Base-by-base conservation (phyloP, 1,284 basidiomycete genomes). In the Paramarasmius palmivorus region DNA sequence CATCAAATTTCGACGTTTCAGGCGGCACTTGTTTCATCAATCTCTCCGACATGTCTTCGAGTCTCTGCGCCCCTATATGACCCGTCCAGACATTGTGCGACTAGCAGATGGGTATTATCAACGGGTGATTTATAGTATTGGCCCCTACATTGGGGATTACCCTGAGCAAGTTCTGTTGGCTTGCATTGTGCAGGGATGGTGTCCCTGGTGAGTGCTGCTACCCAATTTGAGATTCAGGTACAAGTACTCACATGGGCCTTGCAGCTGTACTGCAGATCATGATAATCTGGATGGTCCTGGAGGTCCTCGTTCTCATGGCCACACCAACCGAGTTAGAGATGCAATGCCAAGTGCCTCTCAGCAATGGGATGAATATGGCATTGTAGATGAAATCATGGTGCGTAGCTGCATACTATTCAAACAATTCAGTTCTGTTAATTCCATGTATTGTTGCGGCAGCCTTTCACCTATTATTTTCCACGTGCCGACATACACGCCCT, bases 111-210 rank as follows among this genome's bases (percentile, higher is more conserved):
- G 65, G 0, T 57, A 68, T 49, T 68, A 50, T 39, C 62, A n/a
- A n/a, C 50, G 55, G 0, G 61, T 59, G 0, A 61, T 72, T 3
- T 71, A 61, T 53, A 57, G 58, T 1, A 39, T 72, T 4, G 69
- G 70, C 0, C 65, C 68, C 10, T 71, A 66, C 52, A 70, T 70
- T 54, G 69, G 62, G 0, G 68, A 72, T 50, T 72, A 72, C 50
- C 68, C 64, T 0, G 69, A 71, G 46, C 59, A 60, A 26, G 54
- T 50, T 8, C 20, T 48, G 9, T 32, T 58, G 1, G 9, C 57
- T 3, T 50, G 65, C 39, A 61, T 68, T 51, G 65, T 70, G 3
- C 59, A 62, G 20, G 59, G 57, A 1, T 70, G 68, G 69, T 72
- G 69, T 56, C 58, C 64, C 38, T 58, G 60, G 65, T 68, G 54